Evolutionary conservation across 805 yeast species (phyloP).

Genomic region (Kodamaea jinghongensis): DNA sequence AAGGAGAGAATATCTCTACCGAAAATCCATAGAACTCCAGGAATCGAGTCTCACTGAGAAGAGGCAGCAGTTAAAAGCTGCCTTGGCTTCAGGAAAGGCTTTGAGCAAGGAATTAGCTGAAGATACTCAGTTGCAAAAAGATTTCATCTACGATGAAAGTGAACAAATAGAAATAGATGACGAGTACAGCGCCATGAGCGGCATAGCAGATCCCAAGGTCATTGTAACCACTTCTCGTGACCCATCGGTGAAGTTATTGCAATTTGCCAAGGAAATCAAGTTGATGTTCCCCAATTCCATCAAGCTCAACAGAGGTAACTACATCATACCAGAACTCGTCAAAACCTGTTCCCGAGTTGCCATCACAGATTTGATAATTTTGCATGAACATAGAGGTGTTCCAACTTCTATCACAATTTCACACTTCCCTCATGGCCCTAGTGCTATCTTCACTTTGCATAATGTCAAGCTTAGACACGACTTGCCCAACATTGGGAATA

Average conservation of each 20-base stretch:
- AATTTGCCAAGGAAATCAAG: slow-evolving; percentile 90
- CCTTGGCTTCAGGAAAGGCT: slow-evolving; percentile 89
- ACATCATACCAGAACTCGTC: slow-evolving; percentile 79
- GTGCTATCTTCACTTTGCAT: slow-evolving; percentile 90
- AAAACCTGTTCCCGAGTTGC: slow-evolving; percentile 79
- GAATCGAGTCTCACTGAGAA: slow-evolving; percentile 84
- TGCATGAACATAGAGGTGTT: slow-evolving; percentile 97
- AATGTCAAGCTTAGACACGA: slow-evolving; percentile 95
- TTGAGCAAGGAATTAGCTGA: slow-evolving; percentile 88
- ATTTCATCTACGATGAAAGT: slow-evolving; percentile 84
- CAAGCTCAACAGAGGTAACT: slow-evolving; percentile 89
- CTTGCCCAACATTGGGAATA: slow-evolving; percentile 78
- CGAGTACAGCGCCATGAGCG: slow-evolving; percentile 85
- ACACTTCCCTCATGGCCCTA: slow-evolving; percentile 98
- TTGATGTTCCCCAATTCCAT: slow-evolving; percentile 86
- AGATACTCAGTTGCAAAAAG: slow-evolving; percentile 74
- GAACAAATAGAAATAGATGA: slow-evolving; percentile 73
- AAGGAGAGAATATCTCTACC: slow-evolving; percentile 87
- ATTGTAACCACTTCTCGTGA: slow-evolving; percentile 92
- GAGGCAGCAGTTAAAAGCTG: slow-evolving; percentile 80
- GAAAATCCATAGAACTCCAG: slow-evolving; percentile 85
- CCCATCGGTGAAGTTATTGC: slow-evolving; percentile 80
- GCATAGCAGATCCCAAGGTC: slow-evolving; percentile 84
- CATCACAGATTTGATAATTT: slow-evolving; percentile 76
- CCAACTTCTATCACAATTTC: slow-evolving; percentile 91